Evolutionary conservation across 2,329 filamentous ascomycete genomes (phyloP), one percentile per base, ranked within the genome.

Genomic region (Aspergillus versicolor): DNA sequence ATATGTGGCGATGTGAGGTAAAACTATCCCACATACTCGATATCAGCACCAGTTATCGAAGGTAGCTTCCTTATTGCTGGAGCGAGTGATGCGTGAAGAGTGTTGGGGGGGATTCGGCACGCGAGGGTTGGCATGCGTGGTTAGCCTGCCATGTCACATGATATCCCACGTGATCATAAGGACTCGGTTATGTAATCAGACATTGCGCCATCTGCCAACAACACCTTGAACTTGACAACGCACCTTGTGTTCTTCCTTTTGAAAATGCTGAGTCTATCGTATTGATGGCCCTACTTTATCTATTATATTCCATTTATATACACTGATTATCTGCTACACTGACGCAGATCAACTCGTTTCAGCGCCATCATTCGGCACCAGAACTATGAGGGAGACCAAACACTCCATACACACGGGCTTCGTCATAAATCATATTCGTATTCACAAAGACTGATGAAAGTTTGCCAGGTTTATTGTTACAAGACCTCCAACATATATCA

Each of bases 21-120:
- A 43, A 47, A 47, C 51, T 53, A 53, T 53, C 40, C 43, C 51
- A 21, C 51, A 53, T 53, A 53, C 51, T 47, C 30, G 43, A 53
- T 51, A 27, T 53, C 19, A 46, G 21, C 42, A 53, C 51, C 34
- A 37, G 51, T 45, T 19, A 27, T 37, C 34, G 51, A 46, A 44
- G 43, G 19, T 21, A 47, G 32, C 22, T 32, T 30, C 21, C n/a
- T 47, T 53, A 40, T 46, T 41, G 51, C 32, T 53, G 51, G 17
- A 47, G 27, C 32, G 42, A 47, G 43, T 30, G 51, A 53, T 46
- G 51, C 42, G 51, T 47, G 43, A 46, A 43, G 41, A 24, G 50
- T 41, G 51, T 46, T 53, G 32, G 27, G 19, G 34, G 17, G 40
- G 21, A 46, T 46, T 47, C 32, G 50, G 50, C 30, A 52, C 50